These are phyloP conservation scores for Teunomyces pallodes DNA, from an alignment of 805 yeast species.

Conservation along the genomic window DNA sequence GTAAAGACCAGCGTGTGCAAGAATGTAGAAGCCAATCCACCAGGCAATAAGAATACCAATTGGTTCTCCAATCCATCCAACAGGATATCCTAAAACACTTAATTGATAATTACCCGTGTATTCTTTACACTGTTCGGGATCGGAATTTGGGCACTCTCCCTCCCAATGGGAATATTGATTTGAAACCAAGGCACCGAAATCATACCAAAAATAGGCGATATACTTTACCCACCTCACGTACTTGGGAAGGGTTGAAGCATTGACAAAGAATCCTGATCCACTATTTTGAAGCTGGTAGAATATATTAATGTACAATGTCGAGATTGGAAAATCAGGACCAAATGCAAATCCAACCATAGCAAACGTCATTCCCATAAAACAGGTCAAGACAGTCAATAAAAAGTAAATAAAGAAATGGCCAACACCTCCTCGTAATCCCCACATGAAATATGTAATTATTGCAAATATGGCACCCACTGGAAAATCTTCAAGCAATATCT, in stretches of 20 bases:
- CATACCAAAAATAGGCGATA: constrained; percentile 74
- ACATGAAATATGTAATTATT: constrained; percentile 23
- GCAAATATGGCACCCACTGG: constrained; percentile 22
- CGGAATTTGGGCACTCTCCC: constrained; percentile 51
- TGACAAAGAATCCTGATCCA: constrained; percentile 80
- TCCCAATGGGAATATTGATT: constrained; percentile 62
- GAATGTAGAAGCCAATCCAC: constrained; percentile 17
- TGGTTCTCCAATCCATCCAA: constrained; percentile 20
- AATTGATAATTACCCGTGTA: constrained; percentile 22
- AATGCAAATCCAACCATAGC: constrained; percentile 55
- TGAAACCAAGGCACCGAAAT: constrained; percentile 64
- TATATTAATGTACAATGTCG: constrained; percentile 59
- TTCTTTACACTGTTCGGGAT: constrained; percentile 16
- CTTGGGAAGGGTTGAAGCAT: constrained; percentile 72
- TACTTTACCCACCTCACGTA: constrained; percentile 85
- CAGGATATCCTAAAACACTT: constrained; percentile 19
- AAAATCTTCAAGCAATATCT: constrained; percentile 21
- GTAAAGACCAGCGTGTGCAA: constrained; percentile 13
- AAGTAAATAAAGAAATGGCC: constrained; percentile 58
- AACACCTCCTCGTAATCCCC: constrained; percentile 23
- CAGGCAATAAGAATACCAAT: constrained; percentile 20
- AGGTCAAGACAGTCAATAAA: constrained; percentile 54
- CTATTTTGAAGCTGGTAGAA: constrained; percentile 70
- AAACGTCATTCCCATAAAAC: constrained; percentile 53
- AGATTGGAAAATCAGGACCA: constrained; percentile 58